Base-by-base conservation (phyloP, 1,139 yeast species). In the Wickerhamomyces sp. region DNA sequence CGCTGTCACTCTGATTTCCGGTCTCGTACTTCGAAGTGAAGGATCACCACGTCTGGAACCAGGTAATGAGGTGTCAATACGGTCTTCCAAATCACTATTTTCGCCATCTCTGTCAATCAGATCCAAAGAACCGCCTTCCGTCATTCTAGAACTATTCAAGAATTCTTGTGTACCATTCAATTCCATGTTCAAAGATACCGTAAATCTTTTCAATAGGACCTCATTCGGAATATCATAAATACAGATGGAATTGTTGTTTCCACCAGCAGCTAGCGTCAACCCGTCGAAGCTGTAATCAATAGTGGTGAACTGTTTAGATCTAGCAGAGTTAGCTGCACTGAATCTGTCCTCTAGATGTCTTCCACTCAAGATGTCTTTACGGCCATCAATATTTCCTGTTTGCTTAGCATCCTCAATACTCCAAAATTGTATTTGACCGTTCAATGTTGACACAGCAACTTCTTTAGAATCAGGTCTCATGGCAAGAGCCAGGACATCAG, bases 391-490 rank as follows among this genome's bases (percentile, higher is more conserved):
- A 40, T 79, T 71, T 42, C 89, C 93, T 12, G 75, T 67, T 59
- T 89, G 96, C 44, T 76, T 79, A 11, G 89, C 95, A 36, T 71
- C 72, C 49, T 81, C 93, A 31, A 88, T 74, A 53, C 89, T 89
- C 76, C 87, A 93, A 34, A 87, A 74, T 2, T 86, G 62, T 17
- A 91, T 67, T 54, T 86, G 88, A 4, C 99, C 99, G 57, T 85
- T 95, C 49, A 91, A 69, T 1, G 97, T 82, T 23, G 93, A 72
- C 2, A 85, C 94, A 0, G 96, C 94, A 31, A 93, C 70, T 54
- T 85, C 86, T 54, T 86, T 83, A 16, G 95, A 87, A 57, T 91
- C 97, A 0, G 96, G 96, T 53, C 96, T 74, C 74, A 91, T 75
- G 1, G 87, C 73, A 28, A 93, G 67, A 23, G 88, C 71, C 45